Evolutionary conservation across 192 early-diverging fungal species (phyloP), one percentile per base, ranked within the genome.

Genomic region (Gigaspora rosea): DNA sequence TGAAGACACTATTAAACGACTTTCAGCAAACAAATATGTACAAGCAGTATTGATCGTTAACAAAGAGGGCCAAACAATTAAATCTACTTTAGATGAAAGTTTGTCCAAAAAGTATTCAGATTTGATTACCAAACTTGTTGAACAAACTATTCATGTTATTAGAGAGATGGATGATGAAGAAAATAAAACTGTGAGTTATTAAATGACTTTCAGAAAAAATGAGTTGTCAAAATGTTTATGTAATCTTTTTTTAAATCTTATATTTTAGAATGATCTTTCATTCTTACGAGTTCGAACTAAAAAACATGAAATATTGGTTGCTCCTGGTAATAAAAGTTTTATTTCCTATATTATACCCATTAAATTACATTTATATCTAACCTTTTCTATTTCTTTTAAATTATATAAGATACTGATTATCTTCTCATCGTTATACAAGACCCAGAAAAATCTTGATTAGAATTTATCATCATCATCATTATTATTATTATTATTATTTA

Each of bases 261-360:
- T 27, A 33, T 46, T 32, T 15, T 81, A 95, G 91, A 96, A 98
- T 79, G 97, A 97, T 59, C 81, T 98, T 71, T 96, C 94, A 8
- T 98, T 98, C 79, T 75, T 98, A 71, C 88, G 97, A 70, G 92
- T 98, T 63, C 86, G 97, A 47, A 95, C 95, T 32, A 97, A 94
- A 84, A 95, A 95, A 78, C 94, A 97, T 82, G 97, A 98, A 80
- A 93, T 98, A 62, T 97, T 98, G 95, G 89, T 98, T 16, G 93
- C 94, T 11, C 95, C 95, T 68, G 94, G 92, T 94, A 86, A 76
- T 0, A 58, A 52, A 47, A 75, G 36, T 41, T 58, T 15, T 49
- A 48, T 16, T 22, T 62, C 18, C 18, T 56, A n/a, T 47, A 8
- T 41, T 61, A 33, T 3, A 7, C 15, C 61, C 65, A 41, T 10